phyloP scores from a whole-genome alignment of 1,284 basidiomycete species.

The Apiotrichum sp. region DNA sequence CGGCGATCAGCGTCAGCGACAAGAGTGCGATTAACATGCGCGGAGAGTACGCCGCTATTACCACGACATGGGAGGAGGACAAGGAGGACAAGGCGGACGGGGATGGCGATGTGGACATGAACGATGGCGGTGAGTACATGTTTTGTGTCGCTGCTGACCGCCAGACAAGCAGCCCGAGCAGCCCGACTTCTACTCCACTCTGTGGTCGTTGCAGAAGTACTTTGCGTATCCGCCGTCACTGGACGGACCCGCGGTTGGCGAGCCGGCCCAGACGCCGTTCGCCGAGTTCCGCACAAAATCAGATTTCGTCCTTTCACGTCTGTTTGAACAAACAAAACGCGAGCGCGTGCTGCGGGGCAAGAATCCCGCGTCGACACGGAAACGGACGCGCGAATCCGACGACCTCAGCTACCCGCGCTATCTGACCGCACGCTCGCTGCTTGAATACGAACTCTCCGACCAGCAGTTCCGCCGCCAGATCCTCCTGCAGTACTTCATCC shows the following conservation, averaged over 20 bases:
- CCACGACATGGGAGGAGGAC: conserved; percentile 36
- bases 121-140: background rate
- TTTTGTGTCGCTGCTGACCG: background rate
- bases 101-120: conserved; percentile 3
- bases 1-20: conserved; percentile 38
- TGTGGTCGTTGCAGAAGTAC: conserved; percentile 45
- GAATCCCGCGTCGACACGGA: conserved; percentile 22
- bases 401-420: conserved; percentile 40
- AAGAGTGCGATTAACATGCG: conserved; percentile 43
- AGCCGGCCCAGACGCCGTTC: conserved; percentile 27
- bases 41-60: conserved; percentile 36
- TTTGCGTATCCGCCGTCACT: conserved; percentile 42
- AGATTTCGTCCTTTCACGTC: conserved; percentile 35
- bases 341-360: conserved; percentile 30
- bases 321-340: conserved; percentile 35
- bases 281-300: conserved; percentile 33
- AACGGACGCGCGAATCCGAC: conserved; percentile 23
- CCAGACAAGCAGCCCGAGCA: conserved; percentile 3
- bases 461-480: conserved; percentile 44
- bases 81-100: conserved; percentile 23
- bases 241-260: conserved; percentile 26
- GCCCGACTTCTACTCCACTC: conserved; percentile 40
- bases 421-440: conserved; percentile 36
- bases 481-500: conserved; percentile 44
- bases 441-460: conserved; percentile 41